These are phyloP conservation scores for Sporothrix pseudoabietina DNA, from an alignment of 2,329 filamentous ascomycete genomes.

Conservation along the genomic window DNA sequence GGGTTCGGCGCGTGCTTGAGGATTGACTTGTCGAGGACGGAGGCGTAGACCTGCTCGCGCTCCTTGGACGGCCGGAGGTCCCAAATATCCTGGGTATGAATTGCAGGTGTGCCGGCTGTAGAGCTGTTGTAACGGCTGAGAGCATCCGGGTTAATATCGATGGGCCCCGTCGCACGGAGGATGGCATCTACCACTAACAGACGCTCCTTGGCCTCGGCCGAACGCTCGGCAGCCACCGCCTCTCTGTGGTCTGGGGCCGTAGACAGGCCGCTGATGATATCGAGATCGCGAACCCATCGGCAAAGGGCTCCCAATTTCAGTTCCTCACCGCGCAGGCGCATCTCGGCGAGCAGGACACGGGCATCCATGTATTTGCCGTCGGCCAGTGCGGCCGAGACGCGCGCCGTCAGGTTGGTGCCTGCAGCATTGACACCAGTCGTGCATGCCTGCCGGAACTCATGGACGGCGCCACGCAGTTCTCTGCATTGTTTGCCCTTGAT, in stretches of 20 bases:
- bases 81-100: conserved; percentile 64
- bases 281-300: conserved; percentile 71
- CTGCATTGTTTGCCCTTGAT: conserved; percentile 71
- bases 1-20: conserved; percentile 45
- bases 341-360: conserved; percentile 66
- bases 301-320: conserved; percentile 70
- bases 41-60: conserved; percentile 55
- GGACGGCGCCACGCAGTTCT: conserved; percentile 66
- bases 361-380: conserved; percentile 69
- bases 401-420: conserved; percentile 64
- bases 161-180: conserved; percentile 63
- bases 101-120: conserved; percentile 47
- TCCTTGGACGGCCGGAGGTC: conserved; percentile 53
- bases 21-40: conserved; percentile 61
- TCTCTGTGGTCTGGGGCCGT: conserved; percentile 53
- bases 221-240: conserved; percentile 42
- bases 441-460: conserved; percentile 69
- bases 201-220: conserved; percentile 55
- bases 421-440: conserved; percentile 65
- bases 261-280: conserved; percentile 67
- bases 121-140: conserved; percentile 22
- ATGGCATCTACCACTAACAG: conserved; percentile 65
- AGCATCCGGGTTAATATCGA: conserved; percentile 52
- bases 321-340: conserved; percentile 65
- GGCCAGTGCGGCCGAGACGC: conserved; percentile 65